Percentiles rank a stretch among this genome's conserved stretches.
phyloP scores from a whole-genome alignment of 371 early-diverging fungal species.

The Globomyces sp. region DNA sequence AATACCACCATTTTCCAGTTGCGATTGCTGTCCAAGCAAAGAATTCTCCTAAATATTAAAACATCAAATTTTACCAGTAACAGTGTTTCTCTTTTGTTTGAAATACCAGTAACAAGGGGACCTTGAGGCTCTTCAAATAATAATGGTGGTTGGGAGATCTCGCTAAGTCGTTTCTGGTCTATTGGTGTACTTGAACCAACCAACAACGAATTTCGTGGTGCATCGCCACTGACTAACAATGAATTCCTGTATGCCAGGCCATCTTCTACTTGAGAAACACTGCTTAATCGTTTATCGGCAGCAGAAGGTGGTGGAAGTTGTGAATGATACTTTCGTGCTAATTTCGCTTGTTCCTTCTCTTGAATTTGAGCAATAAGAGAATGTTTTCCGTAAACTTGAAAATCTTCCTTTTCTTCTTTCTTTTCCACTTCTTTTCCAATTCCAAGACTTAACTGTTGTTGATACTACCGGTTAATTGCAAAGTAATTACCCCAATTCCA shows the following conservation, averaged over 20 bases:
- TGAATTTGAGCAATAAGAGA: slow-evolving; percentile 41
- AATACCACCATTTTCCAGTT: neutral
- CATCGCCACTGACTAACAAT: no score
- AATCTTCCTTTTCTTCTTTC: slow-evolving; percentile 10
- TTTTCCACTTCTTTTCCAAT: slow-evolving; percentile 19
- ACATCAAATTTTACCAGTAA: neutral
- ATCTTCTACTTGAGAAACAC: no score
- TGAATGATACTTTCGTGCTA: neutral
- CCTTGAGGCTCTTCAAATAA: neutral
- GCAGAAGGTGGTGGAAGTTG: neutral
- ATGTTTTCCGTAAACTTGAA: slow-evolving; percentile 33
- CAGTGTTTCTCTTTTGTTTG: neutral
- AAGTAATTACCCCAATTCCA: neutral
- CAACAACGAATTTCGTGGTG: no score
- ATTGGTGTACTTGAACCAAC: neutral
- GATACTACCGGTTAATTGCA: no score
- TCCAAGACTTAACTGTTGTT: neutral
- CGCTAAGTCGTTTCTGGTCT: neutral
- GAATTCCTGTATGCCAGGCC: no score
- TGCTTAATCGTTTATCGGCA: no score
- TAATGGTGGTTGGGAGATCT: slow-evolving; percentile 1
- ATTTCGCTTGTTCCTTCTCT: slow-evolving; percentile 23
- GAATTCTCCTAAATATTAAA: slow-evolving; percentile 4
- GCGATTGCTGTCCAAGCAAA: slow-evolving; percentile 4
- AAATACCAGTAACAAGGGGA: no score